These are phyloP conservation scores for Tricholoma matsutake DNA, from an alignment of 768 basidiomycete genomes.

Conservation along the genomic window DNA sequence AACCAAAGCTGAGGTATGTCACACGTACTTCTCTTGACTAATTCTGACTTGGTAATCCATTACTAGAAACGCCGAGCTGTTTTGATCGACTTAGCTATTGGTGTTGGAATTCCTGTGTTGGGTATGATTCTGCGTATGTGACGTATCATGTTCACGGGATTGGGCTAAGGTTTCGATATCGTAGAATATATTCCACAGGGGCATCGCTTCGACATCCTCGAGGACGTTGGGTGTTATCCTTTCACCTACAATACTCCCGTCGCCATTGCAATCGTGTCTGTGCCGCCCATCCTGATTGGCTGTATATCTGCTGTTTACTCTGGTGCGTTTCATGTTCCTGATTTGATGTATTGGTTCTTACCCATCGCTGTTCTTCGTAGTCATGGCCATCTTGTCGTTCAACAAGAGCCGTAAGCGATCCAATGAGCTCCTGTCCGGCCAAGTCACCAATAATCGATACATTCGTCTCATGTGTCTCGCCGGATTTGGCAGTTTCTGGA, in stretches of 20 bases:
- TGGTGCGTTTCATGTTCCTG: constrained; percentile 24
- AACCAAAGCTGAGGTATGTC: constrained; percentile 31
- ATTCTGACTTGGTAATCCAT: neutral
- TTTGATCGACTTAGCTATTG: constrained; percentile 49
- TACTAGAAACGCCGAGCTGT: constrained; percentile 43
- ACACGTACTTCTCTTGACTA: neutral
- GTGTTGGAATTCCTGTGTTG: constrained; percentile 50
- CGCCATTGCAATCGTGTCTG: constrained; percentile 31
- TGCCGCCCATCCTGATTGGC: constrained; percentile 40
- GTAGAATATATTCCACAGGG: constrained; percentile 46
- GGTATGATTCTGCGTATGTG: constrained; percentile 20
- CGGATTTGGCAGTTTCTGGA: constrained; percentile 34
- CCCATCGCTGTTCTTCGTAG: constrained; percentile 3
- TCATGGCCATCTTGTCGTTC: constrained; percentile 35
- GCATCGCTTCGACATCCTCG: constrained; percentile 45
- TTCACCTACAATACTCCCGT: constrained; percentile 34
- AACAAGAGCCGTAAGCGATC: constrained; percentile 36
- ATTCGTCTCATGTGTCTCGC: constrained; percentile 35
- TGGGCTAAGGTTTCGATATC: neutral
- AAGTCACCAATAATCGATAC: constrained; percentile 45
- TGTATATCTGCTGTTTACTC: constrained; percentile 38
- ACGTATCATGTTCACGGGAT: no score
- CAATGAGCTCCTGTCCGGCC: constrained; percentile 31
- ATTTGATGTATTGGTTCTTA: neutral
- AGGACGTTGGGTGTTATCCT: constrained; percentile 46